These are phyloP conservation scores for Colletotrichum sp. DNA, from an alignment of 2,329 filamentous ascomycete genomes.

Conservation along the genomic window DNA sequence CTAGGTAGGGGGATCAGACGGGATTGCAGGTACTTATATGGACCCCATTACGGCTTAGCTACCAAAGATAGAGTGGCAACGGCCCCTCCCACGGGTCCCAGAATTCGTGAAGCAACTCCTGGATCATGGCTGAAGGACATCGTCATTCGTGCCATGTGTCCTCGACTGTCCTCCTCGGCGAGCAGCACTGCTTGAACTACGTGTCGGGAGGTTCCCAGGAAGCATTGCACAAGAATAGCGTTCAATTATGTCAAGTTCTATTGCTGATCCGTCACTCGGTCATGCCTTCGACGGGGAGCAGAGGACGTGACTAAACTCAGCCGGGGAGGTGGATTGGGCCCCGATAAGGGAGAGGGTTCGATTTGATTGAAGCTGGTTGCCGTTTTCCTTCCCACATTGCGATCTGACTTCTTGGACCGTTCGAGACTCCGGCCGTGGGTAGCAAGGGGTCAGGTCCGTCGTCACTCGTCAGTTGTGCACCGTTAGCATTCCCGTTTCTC, in stretches of 20 bases:
- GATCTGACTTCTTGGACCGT: not conserved
- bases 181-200: not conserved
- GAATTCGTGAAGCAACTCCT: conserved; percentile 1
- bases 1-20: not conserved
- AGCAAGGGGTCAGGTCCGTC: not conserved
- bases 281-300: not conserved
- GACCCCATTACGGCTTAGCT: conserved; percentile 3
- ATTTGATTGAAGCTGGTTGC: not conserved
- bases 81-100: not conserved
- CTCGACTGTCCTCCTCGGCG: not conserved
- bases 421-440: not conserved
- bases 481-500: not conserved
- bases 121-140: conserved; percentile 11
- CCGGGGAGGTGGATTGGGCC: not conserved
- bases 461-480: not conserved
- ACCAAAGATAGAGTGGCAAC: conserved; percentile 18
- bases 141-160: conserved; percentile 4
- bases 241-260: not conserved
- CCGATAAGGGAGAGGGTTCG: not conserved
- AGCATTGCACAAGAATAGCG: not conserved
- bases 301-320: not conserved
- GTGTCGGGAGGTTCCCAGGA: not conserved
- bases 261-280: not conserved
- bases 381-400: not conserved
- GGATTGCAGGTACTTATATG: not conserved